Evolutionary conservation across 2,329 filamentous ascomycete genomes (phyloP), one percentile per base, ranked within the genome.

Genomic region (Pezicula rhizophila): DNA sequence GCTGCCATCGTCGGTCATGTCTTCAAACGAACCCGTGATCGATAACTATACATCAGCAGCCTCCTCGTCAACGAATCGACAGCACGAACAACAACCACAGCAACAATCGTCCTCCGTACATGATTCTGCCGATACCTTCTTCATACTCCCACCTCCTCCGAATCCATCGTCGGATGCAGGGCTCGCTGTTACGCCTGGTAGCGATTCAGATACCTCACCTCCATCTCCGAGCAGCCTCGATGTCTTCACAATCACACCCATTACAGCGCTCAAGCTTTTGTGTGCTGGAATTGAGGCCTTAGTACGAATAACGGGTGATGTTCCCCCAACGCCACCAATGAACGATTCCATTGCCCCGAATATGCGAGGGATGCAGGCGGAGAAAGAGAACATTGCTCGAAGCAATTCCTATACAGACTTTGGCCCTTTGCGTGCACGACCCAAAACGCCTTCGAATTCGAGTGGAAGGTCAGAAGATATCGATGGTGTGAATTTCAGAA

Each of bases 201-300:
- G 61, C 49, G 57, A 60, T 39, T 52, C 60, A 38, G 48, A 57
- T 49, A 57, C 60, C 49, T 57, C 42, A 55, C 64, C 53, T 57
- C 59, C 60, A 51, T 63, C 50, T 54, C 64, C 54, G 54, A 69
- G 56, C 62, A 68, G 55, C 50, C 76, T 87, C 66, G 84, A 90
- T 64, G 77, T 95, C 53, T 87, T 87, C 68, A 79, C 79, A 45
- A 76, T 96, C 51, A 72, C 82, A 1, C 82, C 89, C 3, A 74
- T 84, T 45, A 82, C 82, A 2, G 91, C 91, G 5, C 77, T 97
- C 61, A 87, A 85, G 61, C 73, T 95, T 54, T 77, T 97, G n/a
- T 84, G 84, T 57, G 76, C 80, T 35, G 80, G 80, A 50, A 73
- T 90, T 52, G 85, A 90, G 59, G 76, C 80, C 4, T 75, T 93